Evolutionary conservation across 1,139 yeast species (phyloP).

Genomic region (Yamadazyma triangularis): DNA sequence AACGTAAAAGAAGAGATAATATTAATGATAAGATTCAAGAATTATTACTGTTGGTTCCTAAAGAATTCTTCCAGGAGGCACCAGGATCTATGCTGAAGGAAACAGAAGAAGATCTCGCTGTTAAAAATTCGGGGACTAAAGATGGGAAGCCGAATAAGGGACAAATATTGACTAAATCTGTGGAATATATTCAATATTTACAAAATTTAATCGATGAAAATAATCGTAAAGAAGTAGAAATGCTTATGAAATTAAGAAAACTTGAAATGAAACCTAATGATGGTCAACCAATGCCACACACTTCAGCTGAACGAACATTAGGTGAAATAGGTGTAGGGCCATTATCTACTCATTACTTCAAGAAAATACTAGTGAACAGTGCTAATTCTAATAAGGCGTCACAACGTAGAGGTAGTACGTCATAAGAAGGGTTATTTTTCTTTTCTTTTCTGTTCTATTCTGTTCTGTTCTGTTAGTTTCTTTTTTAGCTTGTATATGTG

Average conservation of each 20-base stretch:
- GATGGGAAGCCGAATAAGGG: slow-evolving; percentile 95
- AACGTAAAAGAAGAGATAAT: slow-evolving; percentile 75
- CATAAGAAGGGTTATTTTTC: not conserved
- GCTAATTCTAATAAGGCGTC: slow-evolving; percentile 21
- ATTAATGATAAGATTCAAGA: slow-evolving; percentile 89
- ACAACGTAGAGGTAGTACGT: slow-evolving; percentile 18
- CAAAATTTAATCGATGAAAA: slow-evolving; percentile 75
- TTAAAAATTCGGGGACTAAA: slow-evolving; percentile 62
- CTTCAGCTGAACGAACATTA: slow-evolving; percentile 77
- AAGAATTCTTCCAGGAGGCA: slow-evolving; percentile 42
- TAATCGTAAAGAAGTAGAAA: slow-evolving; percentile 74
- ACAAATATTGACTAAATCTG: slow-evolving; percentile 77
- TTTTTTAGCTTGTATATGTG: not conserved
- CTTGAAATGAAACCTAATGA: slow-evolving; percentile 26
- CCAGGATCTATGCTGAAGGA: slow-evolving; percentile 4
- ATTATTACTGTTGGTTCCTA: slow-evolving; percentile 65
- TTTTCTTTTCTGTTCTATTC: not conserved
- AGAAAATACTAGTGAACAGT: slow-evolving; percentile 29
- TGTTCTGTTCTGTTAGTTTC: not conserved
- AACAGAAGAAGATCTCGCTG: slow-evolving; percentile 24
- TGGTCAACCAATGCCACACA: slow-evolving; percentile 46
- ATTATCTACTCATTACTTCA: slow-evolving; percentile 48
- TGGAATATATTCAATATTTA: slow-evolving; percentile 72
- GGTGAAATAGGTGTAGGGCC: slow-evolving; percentile 84
- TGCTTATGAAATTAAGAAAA: slow-evolving; percentile 56